Evolutionary conservation across 495 filamentous ascomycete genomes (phyloP).

Genomic region (Penicillium argentinense): DNA sequence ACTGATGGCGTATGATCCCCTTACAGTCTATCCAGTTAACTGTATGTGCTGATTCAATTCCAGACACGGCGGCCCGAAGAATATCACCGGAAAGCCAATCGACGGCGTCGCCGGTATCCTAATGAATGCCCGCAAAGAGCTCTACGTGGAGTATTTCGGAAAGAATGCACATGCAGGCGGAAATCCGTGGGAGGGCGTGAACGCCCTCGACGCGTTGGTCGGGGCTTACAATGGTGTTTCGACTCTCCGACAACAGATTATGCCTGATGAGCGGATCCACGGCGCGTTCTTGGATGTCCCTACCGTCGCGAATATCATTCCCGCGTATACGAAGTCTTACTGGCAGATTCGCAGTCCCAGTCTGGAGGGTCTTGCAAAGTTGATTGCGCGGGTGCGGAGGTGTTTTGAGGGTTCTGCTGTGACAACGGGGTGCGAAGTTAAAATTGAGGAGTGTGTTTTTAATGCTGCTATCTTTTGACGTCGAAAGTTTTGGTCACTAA

Average conservation of each 20-base stretch:
- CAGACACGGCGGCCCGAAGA: slow-evolving; percentile 8
- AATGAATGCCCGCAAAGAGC: slow-evolving; percentile 11
- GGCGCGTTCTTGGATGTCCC: slow-evolving; percentile 51
- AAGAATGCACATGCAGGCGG: slow-evolving; percentile 12
- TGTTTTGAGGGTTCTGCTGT: slow-evolving; percentile 53
- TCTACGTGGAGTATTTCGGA: slow-evolving; percentile 7
- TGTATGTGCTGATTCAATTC: no score
- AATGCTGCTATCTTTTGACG: not conserved
- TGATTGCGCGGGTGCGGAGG: slow-evolving; percentile 43
- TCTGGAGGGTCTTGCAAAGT: slow-evolving; percentile 29
- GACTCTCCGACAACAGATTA: slow-evolving; percentile 13
- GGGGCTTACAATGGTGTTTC: slow-evolving; percentile 10
- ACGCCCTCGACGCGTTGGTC: slow-evolving; percentile 15
- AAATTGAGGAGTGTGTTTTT: slow-evolving; percentile 32
- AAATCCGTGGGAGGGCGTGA: slow-evolving; percentile 16
- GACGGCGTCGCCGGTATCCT: slow-evolving; percentile 10
- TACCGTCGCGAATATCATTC: slow-evolving; percentile 54
- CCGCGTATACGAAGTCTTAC: slow-evolving; percentile 45
- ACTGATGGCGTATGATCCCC: slow-evolving; percentile 13
- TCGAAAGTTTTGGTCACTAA: not conserved
- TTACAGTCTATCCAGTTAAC: no score
- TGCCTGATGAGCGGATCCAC: slow-evolving; percentile 9
- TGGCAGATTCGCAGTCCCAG: slow-evolving; percentile 41
- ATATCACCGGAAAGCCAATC: not conserved
- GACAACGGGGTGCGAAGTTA: slow-evolving; percentile 52